These are phyloP conservation scores for Saccharomycopsis vini DNA, from an alignment of 805 yeast species.

Conservation along the genomic window DNA sequence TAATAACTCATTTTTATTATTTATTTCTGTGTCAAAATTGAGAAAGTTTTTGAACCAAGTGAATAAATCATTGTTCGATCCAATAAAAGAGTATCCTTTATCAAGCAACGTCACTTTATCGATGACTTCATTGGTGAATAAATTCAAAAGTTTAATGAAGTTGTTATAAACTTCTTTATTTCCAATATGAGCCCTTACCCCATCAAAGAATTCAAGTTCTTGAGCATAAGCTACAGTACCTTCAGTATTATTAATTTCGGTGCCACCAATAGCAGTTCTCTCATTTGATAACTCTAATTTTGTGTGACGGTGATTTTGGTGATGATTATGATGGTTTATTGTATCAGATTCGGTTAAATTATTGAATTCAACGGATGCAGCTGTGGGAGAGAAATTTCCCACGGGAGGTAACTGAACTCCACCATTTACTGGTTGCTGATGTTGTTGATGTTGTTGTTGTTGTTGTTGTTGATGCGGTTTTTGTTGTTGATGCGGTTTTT, in stretches of 20 bases:
- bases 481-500: too few relatives aligned
- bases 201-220: constrained; percentile 86
- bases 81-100: constrained; percentile 78
- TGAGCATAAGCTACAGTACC: constrained; percentile 55
- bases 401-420: constrained; percentile 68
- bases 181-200: constrained; percentile 79
- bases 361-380: background rate
- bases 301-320: background rate
- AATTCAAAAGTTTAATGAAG: constrained; percentile 77
- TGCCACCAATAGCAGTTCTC: background rate
- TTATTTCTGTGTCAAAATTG: constrained; percentile 46
- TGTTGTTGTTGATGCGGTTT: too few relatives aligned
- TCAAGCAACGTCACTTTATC: constrained; percentile 76
- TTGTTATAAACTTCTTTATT: constrained; percentile 88
- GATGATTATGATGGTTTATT: background rate
- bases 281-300: background rate
- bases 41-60: constrained; percentile 91
- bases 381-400: constrained; percentile 67
- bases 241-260: constrained; percentile 28
- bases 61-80: constrained; percentile 67
- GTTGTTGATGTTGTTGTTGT: constrained; percentile 16
- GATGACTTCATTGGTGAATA: constrained; percentile 84
- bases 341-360: background rate
- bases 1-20: background rate
- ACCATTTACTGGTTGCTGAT: background rate